Conservation (phyloP, 2,329 filamentous ascomycete genomes). For the Verticillium dahliae region DNA sequence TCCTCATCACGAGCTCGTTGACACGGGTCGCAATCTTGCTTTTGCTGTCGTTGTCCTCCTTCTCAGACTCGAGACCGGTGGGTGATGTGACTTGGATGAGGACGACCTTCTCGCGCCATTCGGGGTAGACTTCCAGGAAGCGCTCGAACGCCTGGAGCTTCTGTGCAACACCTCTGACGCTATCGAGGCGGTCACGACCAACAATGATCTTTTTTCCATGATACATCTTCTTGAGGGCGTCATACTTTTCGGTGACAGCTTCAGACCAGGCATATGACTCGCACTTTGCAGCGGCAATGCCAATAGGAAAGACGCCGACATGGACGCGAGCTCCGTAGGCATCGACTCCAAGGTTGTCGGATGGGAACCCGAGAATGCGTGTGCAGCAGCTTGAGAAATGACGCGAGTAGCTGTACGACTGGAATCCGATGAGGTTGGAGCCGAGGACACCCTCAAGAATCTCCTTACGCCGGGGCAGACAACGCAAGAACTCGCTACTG, state of each 20-base stretch:
- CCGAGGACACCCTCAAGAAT: slow-evolving; percentile 84
- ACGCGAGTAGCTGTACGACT: slow-evolving; percentile 89
- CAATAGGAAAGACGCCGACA: slow-evolving; percentile 90
- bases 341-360: slow-evolving; percentile 77
- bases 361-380: slow-evolving; percentile 82
- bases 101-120: slow-evolving; percentile 89
- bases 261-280: slow-evolving; percentile 68
- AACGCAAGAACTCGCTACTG: slow-evolving; percentile 90
- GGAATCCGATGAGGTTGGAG: slow-evolving; percentile 89
- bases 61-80: slow-evolving; percentile 71
- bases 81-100: slow-evolving; percentile 93
- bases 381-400: slow-evolving; percentile 95
- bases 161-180: slow-evolving; percentile 87
- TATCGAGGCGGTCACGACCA: slow-evolving; percentile 87
- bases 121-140: slow-evolving; percentile 83
- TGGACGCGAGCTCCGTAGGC: slow-evolving; percentile 84
- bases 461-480: slow-evolving; percentile 81
- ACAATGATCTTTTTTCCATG: slow-evolving; percentile 92
- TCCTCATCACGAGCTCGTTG: slow-evolving; percentile 81
- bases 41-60: slow-evolving; percentile 53
- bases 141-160: slow-evolving; percentile 92
- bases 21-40: slow-evolving; percentile 83
- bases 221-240: slow-evolving; percentile 69
- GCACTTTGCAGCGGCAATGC: slow-evolving; percentile 81
- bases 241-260: slow-evolving; percentile 64